Evolutionary conservation across 495 filamentous ascomycete species (phyloP).

Genomic region (Aspergillus ellipticus): DNA sequence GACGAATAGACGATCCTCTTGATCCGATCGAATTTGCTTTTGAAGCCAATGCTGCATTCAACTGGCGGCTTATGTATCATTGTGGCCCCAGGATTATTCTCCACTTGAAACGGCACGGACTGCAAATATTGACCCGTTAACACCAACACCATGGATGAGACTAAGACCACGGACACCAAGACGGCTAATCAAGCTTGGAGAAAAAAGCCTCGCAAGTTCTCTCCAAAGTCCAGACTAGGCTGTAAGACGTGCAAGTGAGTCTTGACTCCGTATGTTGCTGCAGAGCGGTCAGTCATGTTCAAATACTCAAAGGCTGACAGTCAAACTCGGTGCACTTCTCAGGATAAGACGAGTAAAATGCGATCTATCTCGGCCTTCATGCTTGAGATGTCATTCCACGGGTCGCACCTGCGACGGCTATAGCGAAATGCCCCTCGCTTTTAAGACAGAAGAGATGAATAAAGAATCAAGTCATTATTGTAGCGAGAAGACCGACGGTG

Average conservation of each 20-base stretch:
- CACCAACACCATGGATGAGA: not conserved
- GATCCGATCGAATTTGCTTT: constrained; percentile 2
- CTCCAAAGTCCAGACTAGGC: constrained; percentile 32
- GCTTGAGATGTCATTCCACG: constrained; percentile 2
- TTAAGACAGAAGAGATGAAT: constrained; percentile 1
- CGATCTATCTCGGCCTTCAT: constrained; percentile 1
- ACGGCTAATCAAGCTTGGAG: constrained; percentile 21
- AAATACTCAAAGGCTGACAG: too few species aligned
- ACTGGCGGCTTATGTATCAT: constrained; percentile 3
- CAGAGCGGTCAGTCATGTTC: constrained; percentile 4
- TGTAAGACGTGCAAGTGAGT: constrained; percentile 39
- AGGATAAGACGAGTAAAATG: constrained; percentile 7
- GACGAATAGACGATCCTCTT: not conserved
- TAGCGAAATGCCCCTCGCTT: constrained; percentile 9
- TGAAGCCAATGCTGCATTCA: constrained; percentile 1
- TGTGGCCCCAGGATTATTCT: constrained; percentile 1
- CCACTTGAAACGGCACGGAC: constrained; percentile 1
- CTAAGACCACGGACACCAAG: constrained; percentile 5
- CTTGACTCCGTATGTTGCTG: constrained; percentile 7
- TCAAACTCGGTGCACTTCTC: too few species aligned
- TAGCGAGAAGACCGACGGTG: constrained; percentile 1
- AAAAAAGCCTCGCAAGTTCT: constrained; percentile 28
- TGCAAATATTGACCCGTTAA: too few species aligned
- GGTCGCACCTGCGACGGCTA: constrained; percentile 10
- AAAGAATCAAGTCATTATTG: constrained; percentile 5